Conservation (phyloP, 208 protist genomes). For the Trypanosoma platydactyli region DNA sequence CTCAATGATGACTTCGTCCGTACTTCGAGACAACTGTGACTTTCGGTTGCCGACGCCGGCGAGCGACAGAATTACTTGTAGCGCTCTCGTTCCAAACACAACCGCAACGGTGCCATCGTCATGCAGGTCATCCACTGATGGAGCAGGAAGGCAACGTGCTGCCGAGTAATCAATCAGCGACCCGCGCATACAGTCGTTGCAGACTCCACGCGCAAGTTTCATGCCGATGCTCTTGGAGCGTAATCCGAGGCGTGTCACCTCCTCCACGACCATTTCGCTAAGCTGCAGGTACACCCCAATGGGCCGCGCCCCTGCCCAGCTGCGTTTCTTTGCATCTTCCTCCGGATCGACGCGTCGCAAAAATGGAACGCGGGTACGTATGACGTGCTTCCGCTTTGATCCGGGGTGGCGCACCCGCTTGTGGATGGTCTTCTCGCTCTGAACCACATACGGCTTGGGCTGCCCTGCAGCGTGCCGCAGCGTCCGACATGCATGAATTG, state of each 20-base stretch:
- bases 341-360: slow-evolving; percentile 34
- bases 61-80: slow-evolving; percentile 8
- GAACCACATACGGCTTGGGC: slow-evolving; percentile 38
- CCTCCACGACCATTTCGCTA: slow-evolving; percentile 32
- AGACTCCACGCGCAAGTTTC: slow-evolving; percentile 42
- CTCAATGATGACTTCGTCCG: neutral
- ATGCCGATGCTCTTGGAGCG: slow-evolving; percentile 49
- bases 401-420: slow-evolving; percentile 39
- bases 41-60: neutral
- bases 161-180: slow-evolving; percentile 41
- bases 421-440: slow-evolving; percentile 41
- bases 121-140: slow-evolving; percentile 24
- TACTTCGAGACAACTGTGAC: neutral
- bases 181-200: slow-evolving; percentile 45
- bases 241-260: slow-evolving; percentile 40
- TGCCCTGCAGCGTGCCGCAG: slow-evolving; percentile 52
- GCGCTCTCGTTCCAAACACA: slow-evolving; percentile 4
- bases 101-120: slow-evolving; percentile 8
- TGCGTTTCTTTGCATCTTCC: slow-evolving; percentile 5
- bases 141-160: slow-evolving; percentile 33
- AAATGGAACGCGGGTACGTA: slow-evolving; percentile 46
- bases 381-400: slow-evolving; percentile 35
- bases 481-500: slow-evolving; percentile 46
- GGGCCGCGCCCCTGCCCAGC: slow-evolving; percentile 22
- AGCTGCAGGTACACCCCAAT: slow-evolving; percentile 39